Base-by-base conservation (phyloP, 805 yeast species). In the Starmerella lactis-condensi region DNA sequence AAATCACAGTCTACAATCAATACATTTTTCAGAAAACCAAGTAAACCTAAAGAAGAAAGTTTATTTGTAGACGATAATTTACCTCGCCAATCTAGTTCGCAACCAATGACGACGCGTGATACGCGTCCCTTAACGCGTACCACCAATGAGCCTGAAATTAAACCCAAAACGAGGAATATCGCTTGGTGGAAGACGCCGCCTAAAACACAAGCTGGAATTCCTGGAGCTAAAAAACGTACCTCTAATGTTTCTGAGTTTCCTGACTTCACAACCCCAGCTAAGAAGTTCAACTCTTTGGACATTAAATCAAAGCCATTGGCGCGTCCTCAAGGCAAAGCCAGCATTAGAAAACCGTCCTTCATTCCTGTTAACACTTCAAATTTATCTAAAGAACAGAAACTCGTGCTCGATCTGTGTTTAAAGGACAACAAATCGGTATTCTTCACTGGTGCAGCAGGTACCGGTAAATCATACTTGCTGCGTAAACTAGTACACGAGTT, bases 381-480 rank as follows among this genome's bases (percentile, higher is more conserved):
- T 29, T 38, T 42, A 9, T 38, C 39, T 16, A 35, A 32, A 17
- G 74, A 69, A 45, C 78, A 71, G 46, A 46, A 51, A 28, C 35
- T 42, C 12, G 68, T 89, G 13, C 58, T 78, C 5, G 64, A 68
- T 7, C 52, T 74, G 26, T 85, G 69, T 1, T 47, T 65, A 28
- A 50, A 58, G 17, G 79, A 85, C 0, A 48, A 51, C 13, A 56
- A 60, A 10, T 77, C 73, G 36, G 56, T 89, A 9, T 89, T 89
- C 48, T 89, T 76, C 51, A 85, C 98, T 0, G 99, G 98, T 34
- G 79, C 95, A 19, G 98, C 98, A 0, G 98, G 98, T 46, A 89
- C 98, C 0, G 98, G 98, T 48, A 89, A 89, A 50, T 85, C 98
- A 3, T 71, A 81, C 6, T 57, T 89, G 14, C 57, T 85, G 33